phyloP scores from a whole-genome alignment of 2,329 filamentous ascomycete genomes.

The Ceratocystis diversiconidia region DNA sequence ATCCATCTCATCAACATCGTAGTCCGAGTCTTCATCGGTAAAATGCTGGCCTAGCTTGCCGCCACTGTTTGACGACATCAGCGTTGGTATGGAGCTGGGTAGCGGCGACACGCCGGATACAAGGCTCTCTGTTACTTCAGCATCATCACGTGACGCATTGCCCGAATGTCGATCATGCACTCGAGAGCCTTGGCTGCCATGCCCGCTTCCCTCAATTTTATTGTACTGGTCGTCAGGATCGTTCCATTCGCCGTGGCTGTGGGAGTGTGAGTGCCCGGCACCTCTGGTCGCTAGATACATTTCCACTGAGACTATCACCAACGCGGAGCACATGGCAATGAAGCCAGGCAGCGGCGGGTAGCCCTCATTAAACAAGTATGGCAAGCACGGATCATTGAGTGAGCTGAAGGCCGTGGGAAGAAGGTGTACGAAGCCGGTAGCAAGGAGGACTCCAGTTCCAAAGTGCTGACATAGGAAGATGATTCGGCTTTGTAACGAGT shows the following conservation, averaged over 20 bases:
- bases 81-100: slow-evolving; percentile 33
- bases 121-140: slow-evolving; percentile 39
- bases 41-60: slow-evolving; percentile 10
- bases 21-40: slow-evolving; percentile 31
- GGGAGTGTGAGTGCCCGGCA: slow-evolving; percentile 46
- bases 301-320: slow-evolving; percentile 72
- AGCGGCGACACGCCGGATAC: slow-evolving; percentile 45
- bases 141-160: slow-evolving; percentile 37
- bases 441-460: slow-evolving; percentile 72
- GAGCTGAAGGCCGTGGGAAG: slow-evolving; percentile 54
- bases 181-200: slow-evolving; percentile 20
- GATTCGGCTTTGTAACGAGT: slow-evolving; percentile 35
- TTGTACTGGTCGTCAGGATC: slow-evolving; percentile 27
- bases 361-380: slow-evolving; percentile 62
- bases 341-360: slow-evolving; percentile 70
- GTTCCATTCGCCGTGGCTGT: slow-evolving; percentile 35
- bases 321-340: slow-evolving; percentile 67
- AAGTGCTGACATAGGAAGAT: slow-evolving; percentile 60
- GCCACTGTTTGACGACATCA: slow-evolving; percentile 24
- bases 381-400: slow-evolving; percentile 56
- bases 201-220: slow-evolving; percentile 5
- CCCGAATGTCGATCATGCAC: slow-evolving; percentile 29
- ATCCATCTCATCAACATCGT: slow-evolving; percentile 48
- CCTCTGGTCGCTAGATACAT: slow-evolving; percentile 70
- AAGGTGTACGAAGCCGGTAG: slow-evolving; percentile 71